Percentiles rank a stretch among this genome's conserved stretches.
Evolutionary conservation across 768 basidiomycete genomes (phyloP).

Genomic region (Pleurotus sapidus): DNA sequence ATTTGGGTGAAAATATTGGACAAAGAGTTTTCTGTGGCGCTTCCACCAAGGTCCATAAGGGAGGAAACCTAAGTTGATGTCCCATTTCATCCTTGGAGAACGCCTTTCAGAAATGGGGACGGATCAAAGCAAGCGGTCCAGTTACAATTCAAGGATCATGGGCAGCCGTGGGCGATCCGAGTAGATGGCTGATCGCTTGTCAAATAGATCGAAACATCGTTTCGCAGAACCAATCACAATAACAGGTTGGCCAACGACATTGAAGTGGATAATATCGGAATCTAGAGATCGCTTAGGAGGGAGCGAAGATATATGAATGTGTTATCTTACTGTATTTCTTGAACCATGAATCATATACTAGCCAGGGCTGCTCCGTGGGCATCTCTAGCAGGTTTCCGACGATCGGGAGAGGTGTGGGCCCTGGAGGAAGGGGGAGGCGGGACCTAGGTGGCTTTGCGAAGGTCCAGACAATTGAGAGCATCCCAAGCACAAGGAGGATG

Average conservation of each 20-base stretch:
- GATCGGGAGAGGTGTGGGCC: conserved; percentile 30
- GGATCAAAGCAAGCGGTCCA: not conserved
- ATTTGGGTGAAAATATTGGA: conserved; percentile 13
- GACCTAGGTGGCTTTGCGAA: not conserved
- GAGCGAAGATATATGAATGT: not conserved
- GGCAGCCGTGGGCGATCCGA: conserved; percentile 20
- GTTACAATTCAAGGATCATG: conserved; percentile 17
- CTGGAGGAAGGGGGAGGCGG: conserved; percentile 26
- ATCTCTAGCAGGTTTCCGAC: conserved; percentile 34
- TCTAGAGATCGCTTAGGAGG: not conserved
- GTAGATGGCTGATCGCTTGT: conserved; percentile 22
- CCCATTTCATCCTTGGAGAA: conserved; percentile 2
- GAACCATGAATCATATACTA: conserved; percentile 32
- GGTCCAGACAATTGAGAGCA: not conserved
- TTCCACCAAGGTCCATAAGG: conserved; percentile 40
- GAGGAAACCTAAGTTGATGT: conserved; percentile 21
- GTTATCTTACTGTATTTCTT: conserved; percentile 28
- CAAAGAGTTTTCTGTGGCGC: conserved; percentile 36
- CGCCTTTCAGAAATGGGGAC: not conserved
- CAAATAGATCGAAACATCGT: conserved; percentile 21
- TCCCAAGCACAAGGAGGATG: not conserved
- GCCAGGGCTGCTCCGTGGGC: conserved; percentile 28
- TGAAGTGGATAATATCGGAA: conserved; percentile 25
- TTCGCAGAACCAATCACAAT: conserved; percentile 20
- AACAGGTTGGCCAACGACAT: conserved; percentile 17